Conservation (phyloP, 768 basidiomycete species). For the Rhizopogon salebrosus region DNA sequence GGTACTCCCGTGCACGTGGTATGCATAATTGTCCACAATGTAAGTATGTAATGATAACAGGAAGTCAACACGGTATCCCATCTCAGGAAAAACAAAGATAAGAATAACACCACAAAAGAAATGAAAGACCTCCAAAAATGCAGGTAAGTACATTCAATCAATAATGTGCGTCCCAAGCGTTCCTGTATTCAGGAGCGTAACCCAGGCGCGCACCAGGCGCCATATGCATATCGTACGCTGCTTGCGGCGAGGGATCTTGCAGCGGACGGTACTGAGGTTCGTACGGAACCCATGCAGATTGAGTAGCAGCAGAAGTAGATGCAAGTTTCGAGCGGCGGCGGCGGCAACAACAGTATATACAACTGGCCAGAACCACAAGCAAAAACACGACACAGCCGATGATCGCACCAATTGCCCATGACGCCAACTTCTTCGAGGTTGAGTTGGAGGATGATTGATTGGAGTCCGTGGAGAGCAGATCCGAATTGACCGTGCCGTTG, state of each 20-base stretch:
- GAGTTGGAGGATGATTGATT: slow-evolving; percentile 21
- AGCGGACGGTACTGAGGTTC: slow-evolving; percentile 15
- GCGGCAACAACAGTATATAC: slow-evolving; percentile 4
- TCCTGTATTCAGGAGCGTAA: slow-evolving; percentile 12
- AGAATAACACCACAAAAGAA: neutral
- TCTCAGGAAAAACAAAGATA: neutral
- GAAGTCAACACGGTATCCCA: neutral
- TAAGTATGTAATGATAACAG: no score
- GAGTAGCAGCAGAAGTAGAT: neutral
- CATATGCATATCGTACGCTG: slow-evolving; percentile 24
- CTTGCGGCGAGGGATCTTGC: slow-evolving; percentile 23
- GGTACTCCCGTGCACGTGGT: no score
- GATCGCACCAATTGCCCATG: slow-evolving; percentile 14
- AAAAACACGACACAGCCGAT: slow-evolving; percentile 4
- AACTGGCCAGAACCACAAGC: slow-evolving; percentile 4
- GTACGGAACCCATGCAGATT: slow-evolving; percentile 5
- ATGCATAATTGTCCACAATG: no score
- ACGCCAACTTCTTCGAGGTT: neutral
- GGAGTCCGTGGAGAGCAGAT: neutral
- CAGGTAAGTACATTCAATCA: slow-evolving; percentile 2
- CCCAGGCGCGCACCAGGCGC: slow-evolving; percentile 5
- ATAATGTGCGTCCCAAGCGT: slow-evolving; percentile 20
- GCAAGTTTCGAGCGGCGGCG: slow-evolving; percentile 9
- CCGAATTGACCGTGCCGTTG: neutral
- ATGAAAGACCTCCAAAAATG: neutral